Evolutionary conservation across 345 rosid species (phyloP), one percentile per base, ranked within the genome.

Genomic region (Kernera saxatilis): DNA sequence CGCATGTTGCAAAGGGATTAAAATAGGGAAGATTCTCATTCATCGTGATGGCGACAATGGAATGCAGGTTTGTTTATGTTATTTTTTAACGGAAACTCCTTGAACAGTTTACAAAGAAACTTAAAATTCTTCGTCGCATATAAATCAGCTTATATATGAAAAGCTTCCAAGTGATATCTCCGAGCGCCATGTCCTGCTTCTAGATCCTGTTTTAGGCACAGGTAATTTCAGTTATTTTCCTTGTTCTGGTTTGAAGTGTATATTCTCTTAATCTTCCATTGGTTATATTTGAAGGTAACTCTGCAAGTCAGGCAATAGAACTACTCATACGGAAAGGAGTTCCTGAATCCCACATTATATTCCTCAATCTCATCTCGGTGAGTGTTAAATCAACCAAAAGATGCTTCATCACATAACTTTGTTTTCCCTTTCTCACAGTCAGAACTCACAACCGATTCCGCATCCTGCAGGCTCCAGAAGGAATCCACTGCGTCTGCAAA

Each of bases 11-110:
- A 95, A 95, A 78, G 98, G 99, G 54, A 95, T 92, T 64, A 95
- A 95, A 82, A 95, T 92, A 45, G 99, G 99, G 61, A 95, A 95
- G 83, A 90, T 95, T 75, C 86, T 95, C 57, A 92, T 95, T 37
- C 98, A 95, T 71, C 90, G 98, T 76, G 98, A 80, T 35, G 99
- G 99, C n/a, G 99, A 95, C 83, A 84, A 92, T 77, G 99, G 96
- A 53, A 87, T 84, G 84, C 93, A 94, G 89, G 99, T 85, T 59
- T 64, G 63, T 3, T 51, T n/a, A 37, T 30, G 35, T 23, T 53
- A 3, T 17, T 10, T 33, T 5, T 8, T 19, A 2, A 10, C 8
- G 29, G 26, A n/a, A 9, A 18, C 57, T 44, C 68, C 9, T 37
- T 22, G 40, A 27, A 56, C 66, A 45, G 18, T 22, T 73, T 35